Evolutionary conservation across 1,284 basidiomycete species (phyloP), one percentile per base, ranked within the genome.

Genomic region (Pterulicium gracile): DNA sequence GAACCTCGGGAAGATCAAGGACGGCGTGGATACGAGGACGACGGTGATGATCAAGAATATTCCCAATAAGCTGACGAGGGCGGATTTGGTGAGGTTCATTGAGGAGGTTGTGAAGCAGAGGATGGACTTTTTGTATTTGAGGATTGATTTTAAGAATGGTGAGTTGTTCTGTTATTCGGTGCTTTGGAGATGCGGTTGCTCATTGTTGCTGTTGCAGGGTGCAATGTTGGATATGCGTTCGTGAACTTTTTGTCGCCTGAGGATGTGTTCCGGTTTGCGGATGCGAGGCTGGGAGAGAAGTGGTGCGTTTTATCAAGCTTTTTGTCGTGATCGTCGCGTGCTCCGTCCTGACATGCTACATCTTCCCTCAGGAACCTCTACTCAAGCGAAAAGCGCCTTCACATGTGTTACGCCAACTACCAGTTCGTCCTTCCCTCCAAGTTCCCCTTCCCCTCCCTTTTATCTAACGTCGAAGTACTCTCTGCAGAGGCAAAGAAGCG

Each of bases 31-130:
- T 55, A 88, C 81, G 24, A 70, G 88, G 34, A 90, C 88, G 18
- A 90, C 88, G 10, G 77, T 88, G 43, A 89, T 89, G 87, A 80
- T 87, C 52, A 87, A 89, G 65, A 92, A 92, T 56, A 85, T 92
- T 40, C 88, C 88, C 1, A 91, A 90, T 63, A 89, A 89, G 64
- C 86, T 91, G 83, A 82, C 72, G 47, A 83, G 88, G 60, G 71
- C 68, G 56, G 85, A 89, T 53, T 61, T 91, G 52, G 69, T 81
- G 55, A 61, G 61, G 34, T 88, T 79, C 57, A 87, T 90, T 52
- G 71, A 67, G 34, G 71, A 73, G 48, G 82, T 87, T 18, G 78
- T 79, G 55, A 75, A 76, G 17, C 68, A 81, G 44, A 72, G 69
- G 49, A 82, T 87, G 50, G 88, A 91, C 61, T 91, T 92, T 59